phyloP scores from a whole-genome alignment of 768 basidiomycete species.

The Termitomyces titanicus region DNA sequence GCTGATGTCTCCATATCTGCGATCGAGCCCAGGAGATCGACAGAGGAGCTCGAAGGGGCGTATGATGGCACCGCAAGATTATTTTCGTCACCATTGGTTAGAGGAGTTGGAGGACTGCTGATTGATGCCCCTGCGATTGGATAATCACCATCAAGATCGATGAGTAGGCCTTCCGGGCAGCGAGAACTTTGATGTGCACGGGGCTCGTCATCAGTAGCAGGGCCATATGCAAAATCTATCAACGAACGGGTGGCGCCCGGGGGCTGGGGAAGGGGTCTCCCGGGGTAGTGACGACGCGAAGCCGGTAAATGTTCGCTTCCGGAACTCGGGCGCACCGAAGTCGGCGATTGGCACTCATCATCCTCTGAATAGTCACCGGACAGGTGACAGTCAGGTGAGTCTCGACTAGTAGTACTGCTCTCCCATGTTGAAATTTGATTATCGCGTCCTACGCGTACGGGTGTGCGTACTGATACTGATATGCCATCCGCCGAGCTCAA shows the following conservation, averaged over 20 bases:
- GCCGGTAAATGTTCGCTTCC: constrained; percentile 23
- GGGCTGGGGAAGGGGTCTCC: constrained; percentile 54
- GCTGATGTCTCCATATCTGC: constrained; percentile 6
- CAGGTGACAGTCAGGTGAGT: background rate
- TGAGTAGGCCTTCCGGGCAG: constrained; percentile 50
- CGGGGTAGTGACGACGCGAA: constrained; percentile 45
- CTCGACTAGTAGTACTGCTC: background rate
- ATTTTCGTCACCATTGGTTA: background rate
- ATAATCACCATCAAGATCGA: constrained; percentile 47
- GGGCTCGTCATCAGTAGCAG: constrained; percentile 23
- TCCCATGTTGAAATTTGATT: background rate
- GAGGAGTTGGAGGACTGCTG: background rate
- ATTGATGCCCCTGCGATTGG: background rate
- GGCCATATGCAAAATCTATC: constrained; percentile 33
- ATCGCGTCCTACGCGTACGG: background rate
- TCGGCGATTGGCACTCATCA: background rate
- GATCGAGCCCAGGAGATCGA: constrained; percentile 16
- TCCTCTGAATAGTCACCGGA: background rate
- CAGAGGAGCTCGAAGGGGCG: constrained; percentile 13
- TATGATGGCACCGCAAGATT: background rate
- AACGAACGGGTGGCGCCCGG: constrained; percentile 21
- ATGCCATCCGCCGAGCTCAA: background rate
- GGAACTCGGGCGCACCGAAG: background rate
- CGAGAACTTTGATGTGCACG: constrained; percentile 12
- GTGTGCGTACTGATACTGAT: background rate